phyloP scores from a whole-genome alignment of 2,329 filamentous ascomycete species.

The Phyllosticta citriasiana region DNA sequence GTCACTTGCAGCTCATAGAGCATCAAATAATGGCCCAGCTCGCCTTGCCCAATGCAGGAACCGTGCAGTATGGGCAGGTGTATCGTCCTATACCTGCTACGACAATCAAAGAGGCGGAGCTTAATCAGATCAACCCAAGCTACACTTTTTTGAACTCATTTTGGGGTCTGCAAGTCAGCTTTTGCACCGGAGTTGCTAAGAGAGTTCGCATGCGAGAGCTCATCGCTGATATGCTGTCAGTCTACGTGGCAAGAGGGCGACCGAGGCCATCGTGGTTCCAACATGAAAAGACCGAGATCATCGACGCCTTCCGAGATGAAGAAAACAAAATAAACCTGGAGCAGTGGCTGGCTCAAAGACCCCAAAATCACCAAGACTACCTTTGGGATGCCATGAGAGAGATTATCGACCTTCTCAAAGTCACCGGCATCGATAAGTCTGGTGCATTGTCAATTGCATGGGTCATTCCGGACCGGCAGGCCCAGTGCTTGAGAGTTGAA shows the following conservation, averaged over 20 bases:
- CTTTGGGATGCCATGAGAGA: not conserved
- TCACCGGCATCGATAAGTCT: not conserved
- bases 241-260: not conserved
- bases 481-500: not conserved
- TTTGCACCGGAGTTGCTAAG: constrained; percentile 16
- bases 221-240: constrained; percentile 13
- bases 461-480: not conserved
- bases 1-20: not conserved
- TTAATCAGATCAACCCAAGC: constrained; percentile 3
- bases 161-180: constrained; percentile 17
- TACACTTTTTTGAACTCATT: constrained; percentile 7
- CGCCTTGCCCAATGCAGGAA: constrained; percentile 3
- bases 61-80: not conserved
- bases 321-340: not conserved
- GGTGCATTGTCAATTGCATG: not conserved
- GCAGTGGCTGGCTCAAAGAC: not conserved
- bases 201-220: constrained; percentile 14
- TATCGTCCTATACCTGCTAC: constrained; percentile 5
- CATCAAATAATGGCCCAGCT: constrained; percentile 8
- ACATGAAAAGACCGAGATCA: not conserved
- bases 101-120: constrained; percentile 2
- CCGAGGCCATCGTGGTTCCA: not conserved
- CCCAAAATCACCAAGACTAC: not conserved
- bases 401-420: not conserved
- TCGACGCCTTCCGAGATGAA: not conserved